Percentiles rank a stretch among this genome's conserved stretches.
phyloP scores from a whole-genome alignment of 2,329 filamentous ascomycete genomes.

The Fusarium hainanense region DNA sequence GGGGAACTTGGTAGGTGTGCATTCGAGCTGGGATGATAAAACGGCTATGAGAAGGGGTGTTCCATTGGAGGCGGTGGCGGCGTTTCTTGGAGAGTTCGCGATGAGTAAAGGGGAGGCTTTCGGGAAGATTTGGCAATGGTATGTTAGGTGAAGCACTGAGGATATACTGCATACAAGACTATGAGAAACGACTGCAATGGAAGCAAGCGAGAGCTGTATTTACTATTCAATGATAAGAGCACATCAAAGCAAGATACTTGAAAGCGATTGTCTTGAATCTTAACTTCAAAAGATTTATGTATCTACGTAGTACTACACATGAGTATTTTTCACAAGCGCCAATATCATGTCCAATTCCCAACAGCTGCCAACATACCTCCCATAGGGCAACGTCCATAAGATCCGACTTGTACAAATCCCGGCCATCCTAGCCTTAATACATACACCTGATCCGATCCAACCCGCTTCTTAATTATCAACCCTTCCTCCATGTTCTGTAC shows the following conservation, averaged over 20 bases:
- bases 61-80: slow-evolving; percentile 56
- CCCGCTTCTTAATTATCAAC: slow-evolving; percentile 22
- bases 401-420: slow-evolving; percentile 13
- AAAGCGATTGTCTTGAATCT: slow-evolving; percentile 6
- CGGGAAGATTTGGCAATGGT: slow-evolving; percentile 27
- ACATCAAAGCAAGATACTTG: no score
- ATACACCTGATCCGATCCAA: slow-evolving; percentile 14
- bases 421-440: slow-evolving; percentile 13
- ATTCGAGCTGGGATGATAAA: slow-evolving; percentile 65
- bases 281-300: slow-evolving; percentile 18
- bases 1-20: slow-evolving; percentile 59
- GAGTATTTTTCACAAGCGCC: slow-evolving; percentile 21
- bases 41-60: slow-evolving; percentile 63
- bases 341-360: slow-evolving; percentile 28
- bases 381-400: slow-evolving; percentile 15
- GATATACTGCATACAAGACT: not conserved
- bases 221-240: not conserved
- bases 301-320: slow-evolving; percentile 24
- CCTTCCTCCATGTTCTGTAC: slow-evolving; percentile 1
- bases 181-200: not conserved
- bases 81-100: slow-evolving; percentile 50
- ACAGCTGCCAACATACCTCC: slow-evolving; percentile 12
- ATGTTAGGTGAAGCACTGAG: slow-evolving; percentile 9
- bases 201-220: not conserved
- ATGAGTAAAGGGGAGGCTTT: slow-evolving; percentile 8